Evolutionary conservation across 495 filamentous ascomycete genomes (phyloP).

Genomic region (Lepidopterella palustris): DNA sequence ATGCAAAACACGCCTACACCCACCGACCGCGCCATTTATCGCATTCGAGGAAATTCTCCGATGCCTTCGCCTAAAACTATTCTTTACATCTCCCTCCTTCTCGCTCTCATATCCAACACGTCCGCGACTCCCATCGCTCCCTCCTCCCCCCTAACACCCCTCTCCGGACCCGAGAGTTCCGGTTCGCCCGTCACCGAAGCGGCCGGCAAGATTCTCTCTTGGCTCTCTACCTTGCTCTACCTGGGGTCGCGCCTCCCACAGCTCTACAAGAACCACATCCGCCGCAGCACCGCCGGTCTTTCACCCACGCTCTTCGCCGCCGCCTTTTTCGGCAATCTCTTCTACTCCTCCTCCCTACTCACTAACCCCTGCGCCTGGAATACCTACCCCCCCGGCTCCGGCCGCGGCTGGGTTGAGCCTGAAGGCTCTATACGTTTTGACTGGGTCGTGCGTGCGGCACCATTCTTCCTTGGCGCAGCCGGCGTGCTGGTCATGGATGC

Average conservation of each 20-base stretch:
- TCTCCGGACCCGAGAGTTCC: conserved; percentile 14
- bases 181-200: conserved; percentile 38
- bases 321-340: conserved; percentile 66
- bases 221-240: conserved; percentile 61
- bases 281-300: conserved; percentile 64
- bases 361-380: conserved; percentile 64
- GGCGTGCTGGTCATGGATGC: conserved; percentile 63
- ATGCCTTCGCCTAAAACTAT: conserved; percentile 29
- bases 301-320: conserved; percentile 62
- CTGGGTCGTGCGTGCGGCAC: conserved; percentile 55
- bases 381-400: conserved; percentile 55
- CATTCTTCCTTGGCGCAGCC: conserved; percentile 66
- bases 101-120: conserved; percentile 28
- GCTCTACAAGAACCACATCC: conserved; percentile 59
- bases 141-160: conserved; percentile 36
- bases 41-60: conserved; percentile 18
- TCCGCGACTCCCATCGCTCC: conserved; percentile 12
- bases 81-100: conserved; percentile 33
- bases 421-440: conserved; percentile 51
- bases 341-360: conserved; percentile 61
- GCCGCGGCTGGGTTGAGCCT: conserved; percentile 56
- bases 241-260: conserved; percentile 66
- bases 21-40: conserved; percentile 12
- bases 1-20: conserved; percentile 15
- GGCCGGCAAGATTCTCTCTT: conserved; percentile 54